Percentiles rank a stretch among this genome's conserved stretches.
Conservation (phyloP, 139 green algal species). For the Nannochloris sp. region DNA sequence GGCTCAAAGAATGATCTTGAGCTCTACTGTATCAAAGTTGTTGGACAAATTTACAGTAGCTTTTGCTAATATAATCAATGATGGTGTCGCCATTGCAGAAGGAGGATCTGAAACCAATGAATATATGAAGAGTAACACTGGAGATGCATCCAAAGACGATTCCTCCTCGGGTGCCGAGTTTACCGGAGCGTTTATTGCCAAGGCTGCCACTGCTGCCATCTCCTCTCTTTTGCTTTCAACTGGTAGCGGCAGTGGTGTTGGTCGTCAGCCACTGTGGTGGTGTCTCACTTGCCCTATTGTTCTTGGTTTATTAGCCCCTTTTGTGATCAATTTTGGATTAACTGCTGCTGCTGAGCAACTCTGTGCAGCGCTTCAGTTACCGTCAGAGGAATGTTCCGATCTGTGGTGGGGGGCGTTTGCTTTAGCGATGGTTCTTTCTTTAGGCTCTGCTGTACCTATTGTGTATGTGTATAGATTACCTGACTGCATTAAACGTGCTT, state of each 20-base stretch:
- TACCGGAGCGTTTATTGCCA: neutral
- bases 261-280: constrained; percentile 22
- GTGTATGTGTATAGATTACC: constrained; percentile 36
- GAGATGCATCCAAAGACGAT: too few relatives aligned
- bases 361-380: constrained; percentile 11
- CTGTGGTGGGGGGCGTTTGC: constrained; percentile 39
- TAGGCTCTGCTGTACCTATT: constrained; percentile 37
- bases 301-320: constrained; percentile 38
- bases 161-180: too few relatives aligned
- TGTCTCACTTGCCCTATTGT: constrained; percentile 29
- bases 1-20: neutral
- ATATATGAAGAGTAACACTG: too few relatives aligned
- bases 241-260: neutral
- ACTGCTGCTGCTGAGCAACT: constrained; percentile 16
- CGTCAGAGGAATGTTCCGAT: neutral
- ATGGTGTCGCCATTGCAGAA: too few relatives aligned
- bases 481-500: too few relatives aligned
- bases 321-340: constrained; percentile 40
- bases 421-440: constrained; percentile 32
- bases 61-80: too few relatives aligned
- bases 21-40: neutral
- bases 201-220: neutral
- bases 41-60: neutral
- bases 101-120: too few relatives aligned
- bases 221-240: neutral